Base-by-base conservation (phyloP, 225 moss, liverwort and hornwort genomes). In the Sphagnum contortum region DNA sequence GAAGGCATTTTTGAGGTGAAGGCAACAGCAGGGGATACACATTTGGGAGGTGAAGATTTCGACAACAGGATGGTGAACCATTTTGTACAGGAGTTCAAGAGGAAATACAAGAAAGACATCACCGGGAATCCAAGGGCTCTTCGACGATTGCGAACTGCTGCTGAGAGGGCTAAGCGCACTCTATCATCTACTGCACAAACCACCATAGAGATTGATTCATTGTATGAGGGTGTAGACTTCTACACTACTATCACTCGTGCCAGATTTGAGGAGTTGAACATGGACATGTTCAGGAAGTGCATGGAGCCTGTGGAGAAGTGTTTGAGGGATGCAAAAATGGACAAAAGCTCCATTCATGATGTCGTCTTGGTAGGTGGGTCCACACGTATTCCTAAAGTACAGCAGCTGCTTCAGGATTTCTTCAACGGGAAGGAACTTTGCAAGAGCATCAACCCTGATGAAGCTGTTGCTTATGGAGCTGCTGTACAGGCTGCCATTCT, bases 1-100 rank as follows among this genome's bases (percentile, higher is more conserved):
- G 72, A 72, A 45, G 72, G 72, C 55, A 72, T 72, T 8, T 72
- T 72, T 69, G 79, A 79, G 51, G 80, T 80, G 50, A 80, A 80
- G 68, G 61, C 76, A 1, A 80, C 76, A 0, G 80, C 80, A 0
- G 76, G 76, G 73, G 72, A 47, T 44, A 68, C 68, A 11, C 68
- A 68, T 44, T 51, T 68, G 29, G 68, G 68, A 51, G 68, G 68
- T 49, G 72, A 73, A 14, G 72, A 73, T 63, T 73, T 73, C 6
- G 72, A 73, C 3, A 73, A 76, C 48, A 62, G 80, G 2, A 80
- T 80, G 80, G 80, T 80, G 61, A 80, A 80, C 46, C 80, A 80
- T 53, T 80, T 76, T 68, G 80, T 76, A 5, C 80, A 80, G 54
- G 80, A 80, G 64, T 80, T 80, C 45, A 80, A 73, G 68, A 50